phyloP scores from a whole-genome alignment of 1,284 basidiomycete species.

The Entoloma clypeatum region DNA sequence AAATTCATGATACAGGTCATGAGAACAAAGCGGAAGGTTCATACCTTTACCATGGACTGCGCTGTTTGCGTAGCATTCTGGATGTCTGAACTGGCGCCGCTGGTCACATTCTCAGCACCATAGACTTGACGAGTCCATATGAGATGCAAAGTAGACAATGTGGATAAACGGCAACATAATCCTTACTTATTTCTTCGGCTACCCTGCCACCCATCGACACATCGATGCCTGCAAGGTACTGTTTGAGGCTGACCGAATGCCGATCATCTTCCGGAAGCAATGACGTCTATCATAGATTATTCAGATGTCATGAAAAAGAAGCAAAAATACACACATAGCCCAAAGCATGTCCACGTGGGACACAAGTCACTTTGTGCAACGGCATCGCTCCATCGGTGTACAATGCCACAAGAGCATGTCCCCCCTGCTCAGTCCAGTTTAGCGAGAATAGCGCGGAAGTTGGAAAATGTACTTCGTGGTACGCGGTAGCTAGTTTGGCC shows the following conservation, averaged over 20 bases:
- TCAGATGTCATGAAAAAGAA: constrained; percentile 11
- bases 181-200: constrained; percentile 83
- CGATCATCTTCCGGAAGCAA: constrained; percentile 84
- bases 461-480: constrained; percentile 72
- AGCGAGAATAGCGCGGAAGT: not conserved
- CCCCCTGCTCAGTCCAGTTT: constrained; percentile 51
- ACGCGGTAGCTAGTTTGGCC: constrained; percentile 84
- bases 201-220: constrained; percentile 91
- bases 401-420: constrained; percentile 87
- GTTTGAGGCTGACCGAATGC: constrained; percentile 64
- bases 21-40: constrained; percentile 21
- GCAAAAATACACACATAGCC: constrained; percentile 63
- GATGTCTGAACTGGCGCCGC: constrained; percentile 89
- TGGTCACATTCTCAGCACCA: constrained; percentile 83
- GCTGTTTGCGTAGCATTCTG: constrained; percentile 77
- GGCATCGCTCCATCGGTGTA: constrained; percentile 94
- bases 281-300: constrained; percentile 58
- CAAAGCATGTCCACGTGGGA: constrained; percentile 89
- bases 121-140: too few species aligned
- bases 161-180: constrained; percentile 5
- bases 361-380: constrained; percentile 93
- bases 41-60: constrained; percentile 84
- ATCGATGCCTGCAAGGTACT: constrained; percentile 80
- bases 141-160: constrained; percentile 13
- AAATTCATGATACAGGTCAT: constrained; percentile 1